Evolutionary conservation across 257 asterid species (phyloP), one percentile per base, ranked within the genome.

Genomic region (Gentiana macrophylla): DNA sequence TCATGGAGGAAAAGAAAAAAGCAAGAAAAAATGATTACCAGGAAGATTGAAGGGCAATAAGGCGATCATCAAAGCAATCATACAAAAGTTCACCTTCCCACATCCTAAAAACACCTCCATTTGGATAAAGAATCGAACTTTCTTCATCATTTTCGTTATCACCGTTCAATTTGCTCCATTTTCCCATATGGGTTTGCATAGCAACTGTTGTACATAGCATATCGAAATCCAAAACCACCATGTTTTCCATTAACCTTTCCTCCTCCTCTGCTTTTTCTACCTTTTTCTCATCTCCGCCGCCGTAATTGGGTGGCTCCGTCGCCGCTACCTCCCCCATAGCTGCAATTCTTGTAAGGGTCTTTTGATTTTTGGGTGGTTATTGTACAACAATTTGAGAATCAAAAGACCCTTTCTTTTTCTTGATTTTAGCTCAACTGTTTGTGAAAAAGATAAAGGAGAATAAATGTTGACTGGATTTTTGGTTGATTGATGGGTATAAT

Each of bases 41-140:
- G 66, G 77, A 49, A 37, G 98, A 83, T 74, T 91, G 89, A 52
- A 91, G 55, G 62, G 95, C 98, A 36, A 91, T 66, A 24, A 69
- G 79, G 12, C 79, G 88, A 64, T 85, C 90, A 44, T 91, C 94
- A 12, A 79, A 72, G 74, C 83, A 84, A 64, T 87, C 97, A 60
- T 77, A 59, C 36, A 91, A 58, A 55, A 91, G 80, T 68, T 81
- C 95, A 34, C 98, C 97, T 61, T 91, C 98, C 98, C 97, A 91
- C 98, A 91, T 83, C 77, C 98, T 78, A 43, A 84, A 72, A 53
- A 73, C 84, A 33, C 89, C 94, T 45, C 92, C 89, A 32, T 70
- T 51, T 32, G 72, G 65, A 65, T 63, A 50, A 52, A 33, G 15
- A 64, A 47, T 59, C 32, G 11, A 80, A 5, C 70, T 79, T 43